Evolutionary conservation across 192 early-diverging fungal species (phyloP).

Genomic region (Podila minutissima): DNA sequence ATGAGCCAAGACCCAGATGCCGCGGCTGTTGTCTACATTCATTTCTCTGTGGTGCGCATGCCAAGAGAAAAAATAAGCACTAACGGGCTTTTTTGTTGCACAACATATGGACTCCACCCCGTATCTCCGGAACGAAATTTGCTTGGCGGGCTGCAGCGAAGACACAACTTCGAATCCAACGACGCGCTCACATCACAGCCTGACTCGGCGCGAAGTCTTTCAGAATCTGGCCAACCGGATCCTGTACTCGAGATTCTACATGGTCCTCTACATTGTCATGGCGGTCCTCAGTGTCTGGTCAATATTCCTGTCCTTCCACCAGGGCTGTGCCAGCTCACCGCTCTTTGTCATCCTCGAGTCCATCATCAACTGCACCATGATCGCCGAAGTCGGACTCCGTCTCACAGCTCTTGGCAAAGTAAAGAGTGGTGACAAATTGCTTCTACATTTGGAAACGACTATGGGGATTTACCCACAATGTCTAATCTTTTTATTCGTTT

Average conservation of each 20-base stretch:
- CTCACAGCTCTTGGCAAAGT: conserved; percentile 72
- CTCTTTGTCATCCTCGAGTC: conserved; percentile 78
- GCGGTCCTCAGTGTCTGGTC: conserved; percentile 60
- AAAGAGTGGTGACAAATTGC: not conserved
- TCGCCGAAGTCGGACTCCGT: conserved; percentile 74
- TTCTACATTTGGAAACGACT: too few species aligned
- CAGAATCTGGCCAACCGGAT: conserved; percentile 68
- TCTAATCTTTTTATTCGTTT: too few species aligned
- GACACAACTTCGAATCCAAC: conserved; percentile 6
- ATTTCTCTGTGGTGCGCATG: not conserved
- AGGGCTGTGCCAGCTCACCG: conserved; percentile 56
- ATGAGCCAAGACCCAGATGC: not conserved
- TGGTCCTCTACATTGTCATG: conserved; percentile 61
- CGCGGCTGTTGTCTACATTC: not conserved
- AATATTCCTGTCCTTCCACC: conserved; percentile 55
- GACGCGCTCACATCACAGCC: conserved; percentile 58
- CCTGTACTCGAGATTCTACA: conserved; percentile 69
- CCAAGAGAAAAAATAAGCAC: too few species aligned
- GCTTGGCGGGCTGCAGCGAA: conserved; percentile 8
- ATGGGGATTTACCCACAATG: too few species aligned
- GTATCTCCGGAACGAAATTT: not conserved
- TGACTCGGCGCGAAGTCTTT: conserved; percentile 59
- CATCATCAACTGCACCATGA: conserved; percentile 80
- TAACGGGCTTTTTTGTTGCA: too few species aligned
- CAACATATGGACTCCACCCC: not conserved